Evolutionary conservation across 2,329 filamentous ascomycete genomes (phyloP).

Genomic region (Orbilia quercus): DNA sequence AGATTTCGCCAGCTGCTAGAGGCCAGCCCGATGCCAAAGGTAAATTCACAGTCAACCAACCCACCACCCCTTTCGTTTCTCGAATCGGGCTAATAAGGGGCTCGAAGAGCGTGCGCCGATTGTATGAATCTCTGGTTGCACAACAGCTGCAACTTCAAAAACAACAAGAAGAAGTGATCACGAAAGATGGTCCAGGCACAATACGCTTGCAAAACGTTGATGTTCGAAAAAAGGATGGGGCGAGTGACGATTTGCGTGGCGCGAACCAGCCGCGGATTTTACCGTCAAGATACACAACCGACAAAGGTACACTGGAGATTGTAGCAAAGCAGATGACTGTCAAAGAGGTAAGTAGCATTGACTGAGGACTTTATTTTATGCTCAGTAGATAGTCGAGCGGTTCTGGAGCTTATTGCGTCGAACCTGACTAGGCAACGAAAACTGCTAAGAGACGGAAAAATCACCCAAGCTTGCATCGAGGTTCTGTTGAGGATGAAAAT

Average conservation of each 20-base stretch:
- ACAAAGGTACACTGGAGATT: too few relatives aligned
- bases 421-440: not conserved
- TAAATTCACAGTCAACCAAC: conserved; percentile 2
- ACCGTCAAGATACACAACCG: too few relatives aligned
- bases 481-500: not conserved
- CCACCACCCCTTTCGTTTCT: not conserved
- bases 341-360: too few relatives aligned
- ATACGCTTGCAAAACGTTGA: too few relatives aligned
- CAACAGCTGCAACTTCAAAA: conserved; percentile 10
- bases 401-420: too few relatives aligned
- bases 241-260: too few relatives aligned
- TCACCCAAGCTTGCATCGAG: not conserved
- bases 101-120: conserved; percentile 26
- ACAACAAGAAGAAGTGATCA: not conserved
- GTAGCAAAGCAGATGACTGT: too few relatives aligned
- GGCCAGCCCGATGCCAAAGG: conserved; percentile 42
- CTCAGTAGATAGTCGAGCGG: too few relatives aligned
- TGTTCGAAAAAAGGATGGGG: too few relatives aligned
- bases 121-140: conserved; percentile 26
- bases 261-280: too few relatives aligned
- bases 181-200: too few relatives aligned
- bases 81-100: not conserved
- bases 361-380: too few relatives aligned
- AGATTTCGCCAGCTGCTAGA: conserved; percentile 40
- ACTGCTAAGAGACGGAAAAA: not conserved